These are phyloP conservation scores for Chimonanthus praecox DNA, from an alignment of 164 flowering plant genomes.

Conservation along the genomic window DNA sequence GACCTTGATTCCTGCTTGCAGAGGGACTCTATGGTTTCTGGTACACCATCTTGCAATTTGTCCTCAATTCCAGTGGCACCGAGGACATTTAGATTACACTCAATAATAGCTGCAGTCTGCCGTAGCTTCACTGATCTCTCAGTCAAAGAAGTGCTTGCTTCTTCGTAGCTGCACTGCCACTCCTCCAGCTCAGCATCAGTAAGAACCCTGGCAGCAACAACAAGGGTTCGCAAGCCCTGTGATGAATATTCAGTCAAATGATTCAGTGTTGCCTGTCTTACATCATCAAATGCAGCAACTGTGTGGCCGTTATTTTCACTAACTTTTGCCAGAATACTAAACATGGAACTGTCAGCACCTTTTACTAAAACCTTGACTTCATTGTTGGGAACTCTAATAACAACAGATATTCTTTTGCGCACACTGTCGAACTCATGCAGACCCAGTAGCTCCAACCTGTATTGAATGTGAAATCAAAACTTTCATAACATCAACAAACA, in stretches of 20 bases:
- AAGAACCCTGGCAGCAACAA: constrained; percentile 72
- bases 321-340: constrained; percentile 49
- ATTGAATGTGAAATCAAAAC: background rate
- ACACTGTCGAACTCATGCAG: constrained; percentile 76
- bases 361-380: constrained; percentile 80
- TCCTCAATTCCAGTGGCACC: constrained; percentile 96
- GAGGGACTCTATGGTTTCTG: constrained; percentile 89
- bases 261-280: constrained; percentile 39
- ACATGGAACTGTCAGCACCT: constrained; percentile 88
- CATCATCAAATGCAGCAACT: constrained; percentile 8
- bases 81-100: constrained; percentile 58
- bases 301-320: constrained; percentile 17
- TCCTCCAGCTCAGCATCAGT: constrained; percentile 58
- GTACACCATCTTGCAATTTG: constrained; percentile 88
- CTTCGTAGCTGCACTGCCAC: constrained; percentile 76
- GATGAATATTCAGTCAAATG: constrained; percentile 74
- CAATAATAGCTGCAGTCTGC: constrained; percentile 72
- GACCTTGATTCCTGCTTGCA: constrained; percentile 90
- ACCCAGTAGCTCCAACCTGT: constrained; percentile 37
- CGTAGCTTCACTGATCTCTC: constrained; percentile 72
- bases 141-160: constrained; percentile 79
- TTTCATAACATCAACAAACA: background rate
- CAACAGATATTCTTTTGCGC: constrained; percentile 89
- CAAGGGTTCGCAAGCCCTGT: constrained; percentile 87
- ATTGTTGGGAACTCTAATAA: constrained; percentile 69